Evolutionary conservation across 2,329 filamentous ascomycete genomes (phyloP), one percentile per base, ranked within the genome.

Genomic region (Sarocladiaceae sp.): DNA sequence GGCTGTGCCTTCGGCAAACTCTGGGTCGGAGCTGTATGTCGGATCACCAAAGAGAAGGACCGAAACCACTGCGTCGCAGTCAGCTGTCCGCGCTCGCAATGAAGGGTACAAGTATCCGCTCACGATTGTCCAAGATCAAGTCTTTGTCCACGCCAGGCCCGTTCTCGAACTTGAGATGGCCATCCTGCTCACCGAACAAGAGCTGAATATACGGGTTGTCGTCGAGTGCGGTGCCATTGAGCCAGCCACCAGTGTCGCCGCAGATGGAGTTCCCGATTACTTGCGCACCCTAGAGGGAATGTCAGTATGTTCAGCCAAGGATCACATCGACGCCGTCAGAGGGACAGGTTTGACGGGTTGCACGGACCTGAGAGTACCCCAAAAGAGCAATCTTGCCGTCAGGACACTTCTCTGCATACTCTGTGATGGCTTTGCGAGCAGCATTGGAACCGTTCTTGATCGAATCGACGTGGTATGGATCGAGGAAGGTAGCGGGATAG

Each of bases 11-110:
- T 53, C 58, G 58, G 66, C 61, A 60, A 68, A 74, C 37, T 64
- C 59, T 25, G 61, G 51, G 49, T 66, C 64, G 59, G 60, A 59
- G 55, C 64, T 59, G 59, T 71, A 67, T 52, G 67, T 68, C 18
- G 71, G 71, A 60, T 74, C 71, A 40, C 71, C 71, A 50, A 72
- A 71, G 49, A 71, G 55, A 40, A 70, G 57, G 53, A 71, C 61
- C 25, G 70, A 71, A 50, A 71, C 65, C 36, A 74, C 71, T 74
- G 50, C 28, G 28, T 12, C 11, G n/a, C 18, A 25, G 13, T 11
- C 11, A 26, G 18, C n/a, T n/a, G n/a, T n/a, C n/a, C n/a, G n/a
- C n/a, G n/a, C n/a, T n/a, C n/a, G n/a, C n/a, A n/a, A n/a, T n/a
- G n/a, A n/a, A n/a, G n/a, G n/a, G n/a, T n/a, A n/a, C n/a, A n/a